Conservation (phyloP, 306 rosid species). For the Citrullus colocynthis region DNA sequence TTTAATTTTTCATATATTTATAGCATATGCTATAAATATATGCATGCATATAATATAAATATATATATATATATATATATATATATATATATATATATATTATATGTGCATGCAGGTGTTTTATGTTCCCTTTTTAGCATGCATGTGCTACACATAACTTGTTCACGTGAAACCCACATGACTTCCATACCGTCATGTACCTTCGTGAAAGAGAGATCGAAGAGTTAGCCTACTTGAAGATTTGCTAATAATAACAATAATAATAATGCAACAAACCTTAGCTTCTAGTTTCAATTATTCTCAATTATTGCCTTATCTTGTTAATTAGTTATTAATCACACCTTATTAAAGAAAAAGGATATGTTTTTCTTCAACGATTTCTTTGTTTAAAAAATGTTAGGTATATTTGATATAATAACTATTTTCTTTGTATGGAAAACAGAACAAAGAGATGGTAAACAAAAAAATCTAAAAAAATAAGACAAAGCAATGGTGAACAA, state of each 20-base stretch:
- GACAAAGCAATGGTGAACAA: neutral
- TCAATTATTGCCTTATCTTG: neutral
- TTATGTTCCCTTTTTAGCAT: conserved; percentile 8
- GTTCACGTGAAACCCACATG: conserved; percentile 11
- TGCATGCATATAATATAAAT: too few relatives aligned
- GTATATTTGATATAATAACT: neutral
- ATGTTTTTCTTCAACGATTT: neutral
- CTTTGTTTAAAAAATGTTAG: neutral
- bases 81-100: neutral
- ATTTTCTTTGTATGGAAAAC: neutral
- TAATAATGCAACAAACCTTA: neutral
- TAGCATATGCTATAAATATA: neutral
- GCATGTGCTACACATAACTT: conserved; percentile 7
- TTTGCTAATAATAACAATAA: neutral
- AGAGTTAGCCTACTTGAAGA: neutral
- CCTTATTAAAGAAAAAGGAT: neutral
- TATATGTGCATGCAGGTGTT: conserved; percentile 8
- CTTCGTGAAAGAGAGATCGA: neutral
- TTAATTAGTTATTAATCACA: neutral
- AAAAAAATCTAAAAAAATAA: too few relatives aligned
- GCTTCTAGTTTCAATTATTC: neutral
- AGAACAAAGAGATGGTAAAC: neutral
- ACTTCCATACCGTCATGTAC: conserved; percentile 3
- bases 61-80: too few relatives aligned
- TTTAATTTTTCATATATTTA: neutral